Base-by-base conservation (phyloP, 805 yeast species). In the Naumovozyma castellii region DNA sequence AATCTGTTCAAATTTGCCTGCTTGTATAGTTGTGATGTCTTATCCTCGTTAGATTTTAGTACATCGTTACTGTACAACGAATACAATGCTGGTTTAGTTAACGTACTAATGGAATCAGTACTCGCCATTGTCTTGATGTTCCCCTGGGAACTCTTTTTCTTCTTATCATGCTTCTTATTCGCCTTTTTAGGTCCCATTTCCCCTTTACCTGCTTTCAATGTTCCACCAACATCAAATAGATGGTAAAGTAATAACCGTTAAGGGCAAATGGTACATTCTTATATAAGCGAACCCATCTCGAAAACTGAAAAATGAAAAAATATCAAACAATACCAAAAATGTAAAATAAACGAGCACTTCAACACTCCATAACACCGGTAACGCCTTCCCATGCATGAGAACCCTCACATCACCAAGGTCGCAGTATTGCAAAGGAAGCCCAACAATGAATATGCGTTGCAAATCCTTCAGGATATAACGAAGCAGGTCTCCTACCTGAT, bases 401-500 rank as follows among this genome's bases (percentile, higher is more conserved):
- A 53, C 20, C 52, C 57, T 16, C 65, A 62, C 40, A 59, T 65
- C 6, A 41, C 34, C 2, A 48, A 51, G 34, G 49, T 68, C 46
- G 50, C 73, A 2, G 77, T 75, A 1, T 61, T 78, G 29, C 71
- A 77, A 45, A 65, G 64, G 32, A 71, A 69, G 49, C 69, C 71
- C 18, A 49, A 62, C 6, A 58, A 61, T 25, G 79, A 74, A 19
- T 62, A 66, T 28, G 85, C 86, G 0, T 54, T 73, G 22, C 72
- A 74, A 14, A 47, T 84, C 32, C 67, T 87, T 3, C 83, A 80
- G 45, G 76, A 80, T 35, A 69, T 85, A 13, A 88, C 90, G 2
- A 69, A 67, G 18, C 60, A 70, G 25, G 92, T 83, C 12, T 78
- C 88, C 2, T 95, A 95, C 2, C 61, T 90, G 38, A 84, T 90